phyloP scores from a whole-genome alignment of 352 stramenopile genomes.

The Peronospora tabacina region DNA sequence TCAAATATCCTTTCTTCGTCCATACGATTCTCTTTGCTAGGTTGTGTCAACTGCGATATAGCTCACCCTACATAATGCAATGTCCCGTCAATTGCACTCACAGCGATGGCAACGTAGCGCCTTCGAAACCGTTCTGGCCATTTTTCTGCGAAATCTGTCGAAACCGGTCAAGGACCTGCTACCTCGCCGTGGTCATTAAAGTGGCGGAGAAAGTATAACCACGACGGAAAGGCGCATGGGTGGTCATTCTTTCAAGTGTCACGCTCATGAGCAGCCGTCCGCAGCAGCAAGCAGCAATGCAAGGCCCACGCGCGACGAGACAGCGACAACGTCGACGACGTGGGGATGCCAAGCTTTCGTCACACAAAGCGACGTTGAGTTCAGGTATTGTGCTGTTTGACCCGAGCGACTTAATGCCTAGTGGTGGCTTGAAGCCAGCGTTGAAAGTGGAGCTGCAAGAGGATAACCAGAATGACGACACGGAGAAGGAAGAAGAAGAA shows the following conservation, averaged over 20 bases:
- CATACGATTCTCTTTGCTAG: background rate
- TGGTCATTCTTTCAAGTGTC: constrained; percentile 23
- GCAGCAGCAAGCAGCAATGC: constrained; percentile 1
- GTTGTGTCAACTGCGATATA: background rate
- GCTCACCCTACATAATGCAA: background rate
- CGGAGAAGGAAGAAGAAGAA: background rate
- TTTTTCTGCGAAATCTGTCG: constrained; percentile 23
- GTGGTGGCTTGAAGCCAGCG: constrained; percentile 15
- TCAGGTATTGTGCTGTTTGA: constrained; percentile 50
- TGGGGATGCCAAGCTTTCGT: constrained; percentile 4
- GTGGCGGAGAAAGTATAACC: background rate
- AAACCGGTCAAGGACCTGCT: constrained; percentile 8
- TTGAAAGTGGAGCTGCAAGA: constrained; percentile 18
- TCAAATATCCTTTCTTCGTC: constrained; percentile 2
- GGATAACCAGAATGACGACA: constrained; percentile 21
- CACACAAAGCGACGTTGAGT: constrained; percentile 16
- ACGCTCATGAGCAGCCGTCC: constrained; percentile 17
- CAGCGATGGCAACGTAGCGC: background rate
- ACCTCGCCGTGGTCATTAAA: constrained; percentile 3
- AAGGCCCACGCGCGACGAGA: background rate
- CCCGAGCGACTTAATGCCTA: constrained; percentile 30
- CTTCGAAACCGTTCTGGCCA: constrained; percentile 9
- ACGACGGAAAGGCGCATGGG: constrained; percentile 15
- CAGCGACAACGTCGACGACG: constrained; percentile 8
- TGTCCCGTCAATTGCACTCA: constrained; percentile 3